Evolutionary conservation across 164 flowering plant species (phyloP), one percentile per base, ranked within the genome.

Genomic region (Pachysandra terminalis): DNA sequence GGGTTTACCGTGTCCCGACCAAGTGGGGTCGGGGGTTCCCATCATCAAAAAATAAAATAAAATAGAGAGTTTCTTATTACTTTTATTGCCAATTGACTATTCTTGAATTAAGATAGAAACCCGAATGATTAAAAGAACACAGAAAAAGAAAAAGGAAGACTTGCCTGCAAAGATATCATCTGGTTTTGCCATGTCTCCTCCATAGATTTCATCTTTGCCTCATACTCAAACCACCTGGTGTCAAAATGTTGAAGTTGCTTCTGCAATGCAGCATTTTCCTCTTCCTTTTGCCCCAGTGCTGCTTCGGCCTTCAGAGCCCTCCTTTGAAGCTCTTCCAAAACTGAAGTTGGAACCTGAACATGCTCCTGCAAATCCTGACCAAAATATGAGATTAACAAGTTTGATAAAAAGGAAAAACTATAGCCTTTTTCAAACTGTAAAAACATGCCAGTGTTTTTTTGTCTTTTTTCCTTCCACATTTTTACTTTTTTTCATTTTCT

Each of bases 111-210:
- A 23, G 58, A 5, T 5, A 45, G 51, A 3, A 15, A n/a, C 21
- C 23, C 64, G 53, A 59, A 58, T 54, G 9, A 28, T 16, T 2
- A 23, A 3, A 45, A 5, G 10, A 45, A 45, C 1, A 45, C 7
- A 3, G 37, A 23, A 56, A 56, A 48, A 40, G 12, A 32, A 49
- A 61, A 19, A 26, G n/a, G n/a, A 25, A 66, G 69, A 76, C 84
- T 83, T 56, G 91, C 98, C 78, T 91, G 97, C 74, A 88, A 75
- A 52, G 93, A 82, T 63, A 81, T 73, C 84, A 90, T 85, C 80
- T 93, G 91, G 74, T 81, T 86, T 78, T 88, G 89, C 97, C 97
- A 91, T 59, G 61, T 80, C 64, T 90, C 93, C 81, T 93, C 96
- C 94, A 87, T 86, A 64, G 86, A 72, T 74, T 83, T 88, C 90